Evolutionary conservation across 2,329 filamentous ascomycete genomes (phyloP), one percentile per base, ranked within the genome.

Genomic region (Raffaelea albimanens): DNA sequence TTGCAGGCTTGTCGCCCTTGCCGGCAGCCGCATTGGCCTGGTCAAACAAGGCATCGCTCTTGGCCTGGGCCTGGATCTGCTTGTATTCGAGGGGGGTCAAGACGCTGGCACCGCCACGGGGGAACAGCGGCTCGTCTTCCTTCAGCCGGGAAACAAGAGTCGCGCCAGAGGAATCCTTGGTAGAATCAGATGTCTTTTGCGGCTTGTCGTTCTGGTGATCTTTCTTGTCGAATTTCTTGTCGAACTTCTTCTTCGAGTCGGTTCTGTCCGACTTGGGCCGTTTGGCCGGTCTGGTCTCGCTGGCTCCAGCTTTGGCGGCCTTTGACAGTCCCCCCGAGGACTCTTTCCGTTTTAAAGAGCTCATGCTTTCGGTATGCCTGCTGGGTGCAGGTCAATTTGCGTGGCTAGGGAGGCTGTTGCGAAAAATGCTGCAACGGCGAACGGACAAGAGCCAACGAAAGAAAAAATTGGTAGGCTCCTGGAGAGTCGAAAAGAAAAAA

Each of bases 41-140:
- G 66, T 97, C 93, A 61, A 91, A 93, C 36, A 94, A 71, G 38
- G 90, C 93, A 71, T 98, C 93, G 57, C 85, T 83, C 61, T 86
- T 93, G 41, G 93, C 93, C 66, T 97, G 85, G 50, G 94, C 83
- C 59, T 93, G 85, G 53, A 98, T 97, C 66, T 97, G 88, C 69
- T 95, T 96, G 62, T 94, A 86, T 64, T 98, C 93, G 45, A 98
- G 72, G 19, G 93, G 90, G 2, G 93, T 96, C 61, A 98, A 70
- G 45, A 95, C 75, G 61, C 87, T 94, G 46, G 82, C 91, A 40
- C 93, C 94, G 48, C 93, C 93, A 73, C 93, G 81, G 56, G 93
- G 91, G 59, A 98, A 98, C 40, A 91, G 75, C 31, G 83, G 82
- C 61, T 96, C 93, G 55, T 97, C 93, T 55, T 93, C 84, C 63